Conservation (phyloP, 257 asterid genomes). For the Petunia axillaris region DNA sequence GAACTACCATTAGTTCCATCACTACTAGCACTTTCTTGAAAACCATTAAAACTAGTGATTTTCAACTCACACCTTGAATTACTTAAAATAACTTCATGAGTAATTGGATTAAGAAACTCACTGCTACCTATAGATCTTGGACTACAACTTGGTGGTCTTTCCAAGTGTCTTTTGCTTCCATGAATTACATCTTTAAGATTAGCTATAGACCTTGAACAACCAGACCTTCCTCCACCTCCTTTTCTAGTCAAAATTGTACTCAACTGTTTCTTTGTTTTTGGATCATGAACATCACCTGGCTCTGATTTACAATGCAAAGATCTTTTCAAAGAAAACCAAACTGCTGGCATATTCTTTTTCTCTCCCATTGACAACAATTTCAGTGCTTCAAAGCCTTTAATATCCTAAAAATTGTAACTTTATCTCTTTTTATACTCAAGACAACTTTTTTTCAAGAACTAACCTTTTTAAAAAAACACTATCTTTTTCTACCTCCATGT, state of each 20-base stretch:
- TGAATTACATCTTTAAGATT: slow-evolving; percentile 71
- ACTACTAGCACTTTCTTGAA: slow-evolving; percentile 31
- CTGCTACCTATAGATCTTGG: slow-evolving; percentile 81
- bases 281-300: slow-evolving; percentile 63
- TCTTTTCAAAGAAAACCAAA: slow-evolving; percentile 64
- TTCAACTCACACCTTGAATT: slow-evolving; percentile 59
- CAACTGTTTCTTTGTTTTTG: slow-evolving; percentile 47
- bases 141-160: slow-evolving; percentile 62
- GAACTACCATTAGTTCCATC: slow-evolving; percentile 38
- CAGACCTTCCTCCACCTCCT: slow-evolving; percentile 50
- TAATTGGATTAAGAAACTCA: slow-evolving; percentile 62
- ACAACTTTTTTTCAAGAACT: slow-evolving; percentile 16
- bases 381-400: slow-evolving; percentile 21
- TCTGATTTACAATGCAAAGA: slow-evolving; percentile 68
- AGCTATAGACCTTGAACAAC: slow-evolving; percentile 76
- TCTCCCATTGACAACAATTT: slow-evolving; percentile 43
- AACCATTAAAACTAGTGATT: slow-evolving; percentile 55
- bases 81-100: slow-evolving; percentile 60
- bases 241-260: slow-evolving; percentile 45
- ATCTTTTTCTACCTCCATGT: slow-evolving; percentile 9
- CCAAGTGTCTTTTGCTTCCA: slow-evolving; percentile 66
- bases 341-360: slow-evolving; percentile 45
- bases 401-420: not conserved
- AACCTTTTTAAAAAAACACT: not conserved
- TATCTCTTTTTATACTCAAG: not conserved